These are phyloP conservation scores for Plasmodium blacklocki DNA, from an alignment of 169 alveolate genomes.

Conservation along the genomic window DNA sequence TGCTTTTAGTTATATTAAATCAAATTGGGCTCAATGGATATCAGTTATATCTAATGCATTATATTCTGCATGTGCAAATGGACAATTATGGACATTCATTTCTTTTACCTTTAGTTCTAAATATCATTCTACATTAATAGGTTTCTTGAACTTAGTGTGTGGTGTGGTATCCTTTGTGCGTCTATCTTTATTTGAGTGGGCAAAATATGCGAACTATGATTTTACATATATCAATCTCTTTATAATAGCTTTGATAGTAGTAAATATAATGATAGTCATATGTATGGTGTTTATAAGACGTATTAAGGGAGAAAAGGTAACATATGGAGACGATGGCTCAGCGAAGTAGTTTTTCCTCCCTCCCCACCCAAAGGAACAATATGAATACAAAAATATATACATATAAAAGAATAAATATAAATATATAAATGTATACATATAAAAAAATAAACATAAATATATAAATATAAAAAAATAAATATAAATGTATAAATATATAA, in stretches of 20 bases:
- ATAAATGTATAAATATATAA: no score
- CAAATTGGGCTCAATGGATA: conserved; percentile 43
- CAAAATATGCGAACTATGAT: conserved; percentile 51
- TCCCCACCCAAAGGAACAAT: not conserved
- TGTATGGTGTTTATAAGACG: conserved; percentile 20
- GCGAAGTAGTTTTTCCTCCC: not conserved
- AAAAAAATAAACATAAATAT: no score
- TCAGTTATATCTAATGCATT: conserved; percentile 75
- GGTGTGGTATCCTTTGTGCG: conserved; percentile 75
- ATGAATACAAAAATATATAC: not conserved
- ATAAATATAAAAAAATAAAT: no score
- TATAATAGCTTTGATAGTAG: conserved; percentile 20
- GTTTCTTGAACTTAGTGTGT: conserved; percentile 76
- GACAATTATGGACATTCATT: conserved; percentile 78
- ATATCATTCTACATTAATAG: conserved; percentile 78
- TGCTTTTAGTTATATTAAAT: conserved; percentile 28
- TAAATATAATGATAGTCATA: conserved; percentile 14
- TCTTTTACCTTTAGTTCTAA: conserved; percentile 80
- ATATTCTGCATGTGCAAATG: conserved; percentile 76
- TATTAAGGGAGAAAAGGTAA: conserved; percentile 37
- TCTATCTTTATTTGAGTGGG: conserved; percentile 52
- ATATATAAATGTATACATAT: not conserved
- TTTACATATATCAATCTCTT: conserved; percentile 58
- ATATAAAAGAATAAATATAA: not conserved
- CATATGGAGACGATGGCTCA: conserved; percentile 34